Base-by-base conservation (phyloP, 345 rosid species). In the Gossypium longicalyx region DNA sequence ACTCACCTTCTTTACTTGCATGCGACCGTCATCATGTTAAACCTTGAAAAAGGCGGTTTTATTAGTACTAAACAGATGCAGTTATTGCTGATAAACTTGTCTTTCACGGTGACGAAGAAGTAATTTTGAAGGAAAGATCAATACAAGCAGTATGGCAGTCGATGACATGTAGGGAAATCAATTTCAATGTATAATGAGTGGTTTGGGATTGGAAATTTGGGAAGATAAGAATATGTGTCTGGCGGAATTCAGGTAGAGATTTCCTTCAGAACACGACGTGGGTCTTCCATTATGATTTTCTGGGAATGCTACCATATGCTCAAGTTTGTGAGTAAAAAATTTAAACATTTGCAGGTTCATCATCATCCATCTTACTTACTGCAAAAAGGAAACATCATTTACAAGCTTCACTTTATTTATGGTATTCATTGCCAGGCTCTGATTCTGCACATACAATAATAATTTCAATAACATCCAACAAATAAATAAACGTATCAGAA, bases 311-410 rank as follows among this genome's bases (percentile, higher is more conserved):
- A 64, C 20, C n/a, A 19, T 44, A 34, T 34, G 22, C 72, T 44
- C 17, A 72, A 65, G 2, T 47, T 47, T 65, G 80, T 72, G 72
- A 73, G 80, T 72, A 76, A 67, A 9, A 77, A 64, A 7, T 34
- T 34, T 5, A 34, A 34, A 34, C 62, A 59, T 60, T 44, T 19
- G 60, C 15, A 59, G 74, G 51, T 52, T 52, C 62, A 47, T 22
- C 6, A 34, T 34, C 41, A 34, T 34, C 7, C 7, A 34, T 34
- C 41, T 34, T 34, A 34, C 19, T 11, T 48, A 19, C 12, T n/a
- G 3, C 27, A 68, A 74, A 45, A 44, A 34, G 15, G 51, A 25
- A 38, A 58, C 38, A 64, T 41, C 25, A 64, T n/a, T 41, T 10
- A 41, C 25, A 64, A 64, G 51, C 25, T 41, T 10, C 69, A 10